Evolutionary conservation across 441 rosid species (phyloP), one percentile per base, ranked within the genome.

Genomic region (Kokia cookei): DNA sequence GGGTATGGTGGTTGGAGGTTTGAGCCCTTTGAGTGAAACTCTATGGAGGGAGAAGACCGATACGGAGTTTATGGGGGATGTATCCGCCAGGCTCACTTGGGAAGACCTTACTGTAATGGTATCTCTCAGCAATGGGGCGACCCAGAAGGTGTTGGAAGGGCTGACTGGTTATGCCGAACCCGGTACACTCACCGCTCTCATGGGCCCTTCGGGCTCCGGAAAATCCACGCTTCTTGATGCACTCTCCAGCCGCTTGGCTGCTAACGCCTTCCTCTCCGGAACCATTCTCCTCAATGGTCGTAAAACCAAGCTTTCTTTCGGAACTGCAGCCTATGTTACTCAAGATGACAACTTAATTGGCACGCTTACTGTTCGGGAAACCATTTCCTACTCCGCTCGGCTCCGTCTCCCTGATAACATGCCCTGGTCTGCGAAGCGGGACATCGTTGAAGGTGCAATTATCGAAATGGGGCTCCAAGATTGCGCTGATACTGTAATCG

Each of bases 131-230:
- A 88, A 87, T 47, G 98, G 98, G 26, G 91, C 86, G 84, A 84
- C 93, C 1, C 97, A 93, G 59, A 95, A 87, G 9, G 99, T 93
- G 74, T 78, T 95, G 42, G 98, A 93, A 54, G 95, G 95, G 45
- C 89, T 95, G 1, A 91, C 92, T 1, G 99, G 99, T 26, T 90
- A 91, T 55, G 95, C 99, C 1, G 97, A 95, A 81, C 98, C 97
- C 4, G 99, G 98, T 8, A 77, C 86, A 3, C 66, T 95, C 69
- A 95, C 97, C 3, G 97, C 98, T 14, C 88, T 95, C 69, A 95
- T 95, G 99, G 99, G 99, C 0, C 99, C 99, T 51, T 94, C 99
- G 10, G 98, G 98, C 13, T 94, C 98, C 0, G 97, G 99, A 10
- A 95, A 95, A 76, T 95, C 99, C n/a, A 95, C 97, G 55, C 88